Base-by-base conservation (phyloP, 768 basidiomycete genomes). In the Strobilomyces dryophilus region DNA sequence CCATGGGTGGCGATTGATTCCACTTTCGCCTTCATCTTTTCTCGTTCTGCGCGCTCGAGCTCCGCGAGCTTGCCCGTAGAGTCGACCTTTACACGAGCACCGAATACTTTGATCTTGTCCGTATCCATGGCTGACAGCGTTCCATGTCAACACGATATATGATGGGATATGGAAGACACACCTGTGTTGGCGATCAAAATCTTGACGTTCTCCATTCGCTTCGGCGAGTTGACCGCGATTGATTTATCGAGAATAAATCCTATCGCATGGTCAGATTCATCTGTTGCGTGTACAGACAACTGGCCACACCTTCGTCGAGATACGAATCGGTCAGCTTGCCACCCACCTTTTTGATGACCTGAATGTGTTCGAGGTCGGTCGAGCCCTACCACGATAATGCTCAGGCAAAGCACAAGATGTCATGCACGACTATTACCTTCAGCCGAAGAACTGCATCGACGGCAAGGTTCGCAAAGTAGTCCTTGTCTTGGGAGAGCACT, bases 11-110 rank as follows among this genome's bases (percentile, higher is more conserved):
- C 92, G 63, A 99, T 98, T 14, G 87, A 84, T 43, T 93, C 91
- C 7, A 99, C 95, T 75, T 98, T 99, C 54, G 83, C 86, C 74
- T 95, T 97, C 97, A 99, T 99, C 80, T 99, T 98, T 76, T 98
- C 97, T 64, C 85, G 79, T 72, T 98, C 97, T 7, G 97, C 97
- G 11, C 95, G 87, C 71, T 99, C 97, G 17, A 99, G 84, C 71
- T 99, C 97, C 8, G 97, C 97, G 8, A 99, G 83, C 74, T 99
- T 98, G 48, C 95, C 90, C 3, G 97, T 95, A 43, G 90, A 80
- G 63, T 98, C 95, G 7, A 98, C 97, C 73, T 94, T 92, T 57
- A 98, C 85, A 35, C 93, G 81, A 0, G 97, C 95, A 40, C 97
- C 97, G 56, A 99, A 99, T 55, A 99, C 88, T 74, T 99, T 99